These are phyloP conservation scores for Gracilaria domingensis DNA, from an alignment of 23 red algal species.

Conservation along the genomic window DNA sequence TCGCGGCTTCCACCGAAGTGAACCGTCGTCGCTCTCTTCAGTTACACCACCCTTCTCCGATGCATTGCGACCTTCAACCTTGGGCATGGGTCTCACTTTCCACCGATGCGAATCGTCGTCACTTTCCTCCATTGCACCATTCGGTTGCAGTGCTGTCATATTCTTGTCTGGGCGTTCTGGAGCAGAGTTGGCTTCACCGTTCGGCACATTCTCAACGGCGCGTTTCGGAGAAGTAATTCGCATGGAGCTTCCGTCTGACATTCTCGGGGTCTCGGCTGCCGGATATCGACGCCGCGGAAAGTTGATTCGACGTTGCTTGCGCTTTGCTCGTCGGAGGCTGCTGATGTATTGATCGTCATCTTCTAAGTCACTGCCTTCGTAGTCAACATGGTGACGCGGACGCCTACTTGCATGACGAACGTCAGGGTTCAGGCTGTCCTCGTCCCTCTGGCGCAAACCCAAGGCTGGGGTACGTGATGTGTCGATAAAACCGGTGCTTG, in stretches of 20 bases:
- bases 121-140: conserved; percentile 5
- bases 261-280: conserved; percentile 3
- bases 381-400: conserved; percentile 18
- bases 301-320: conserved; percentile 43
- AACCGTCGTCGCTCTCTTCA: no score
- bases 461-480: conserved; percentile 38
- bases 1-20: no score
- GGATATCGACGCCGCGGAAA: conserved; percentile 54
- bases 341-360: conserved; percentile 60
- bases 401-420: conserved; percentile 18
- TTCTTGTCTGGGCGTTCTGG: conserved; percentile 1
- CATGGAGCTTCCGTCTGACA: neutral
- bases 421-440: conserved; percentile 48
- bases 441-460: neutral
- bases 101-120: neutral
- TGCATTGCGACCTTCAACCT: neutral
- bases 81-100: neutral
- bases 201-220: neutral
- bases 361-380: conserved; percentile 55
- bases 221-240: neutral
- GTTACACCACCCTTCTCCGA: no score
- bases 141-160: conserved; percentile 12
- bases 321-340: conserved; percentile 30
- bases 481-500: conserved; percentile 53
- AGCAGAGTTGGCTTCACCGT: conserved; percentile 6